Evolutionary conservation across 257 asterid genomes (phyloP), one percentile per base, ranked within the genome.

Genomic region (Jacaranda mimosifolia): DNA sequence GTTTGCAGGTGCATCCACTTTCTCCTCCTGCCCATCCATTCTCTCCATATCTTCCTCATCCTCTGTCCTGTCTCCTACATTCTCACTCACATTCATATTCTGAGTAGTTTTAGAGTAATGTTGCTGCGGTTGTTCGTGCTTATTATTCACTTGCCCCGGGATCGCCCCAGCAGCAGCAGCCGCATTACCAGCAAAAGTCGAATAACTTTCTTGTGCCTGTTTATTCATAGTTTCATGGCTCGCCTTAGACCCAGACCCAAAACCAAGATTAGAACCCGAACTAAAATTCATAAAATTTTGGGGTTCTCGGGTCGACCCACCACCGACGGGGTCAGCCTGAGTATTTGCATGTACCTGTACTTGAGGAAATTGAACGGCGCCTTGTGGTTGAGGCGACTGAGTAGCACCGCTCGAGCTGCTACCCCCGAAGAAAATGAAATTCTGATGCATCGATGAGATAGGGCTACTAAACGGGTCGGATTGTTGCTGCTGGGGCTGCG

Each of bases 341-440:
- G 83, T 62, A 40, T 4, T 74, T 67, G 79, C 72, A 64, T 82
- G 84, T 72, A 75, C 84, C 82, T 80, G 86, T 19, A 60, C 78
- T 62, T 82, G 85, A 39, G 88, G 58, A 58, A 84, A 82, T 63
- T 83, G 85, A 19, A 64, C 79, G 26, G 77, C 74, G 56, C 51
- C 77, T 3, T 78, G 87, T 5, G 70, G 79, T 55, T 77, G 88
- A 68, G 82, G 45, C 9, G 85, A 46, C 13, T 38, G 79, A 84
- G 82, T 66, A 35, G 67, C 80, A 18, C 77, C 81, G 55, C 81
- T 64, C 18, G 85, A 76, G 74, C 75, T 79, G 48, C 64, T 53
- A n/a, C 89, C 85, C 48, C 89, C 90, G 18, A 84, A 86, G 64
- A 82, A 86, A 17, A 86, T 76, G 82, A 86, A 86, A 49, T 84